Base-by-base conservation (phyloP, 2,329 filamentous ascomycete species). In the Aspergillus calidoustus region DNA sequence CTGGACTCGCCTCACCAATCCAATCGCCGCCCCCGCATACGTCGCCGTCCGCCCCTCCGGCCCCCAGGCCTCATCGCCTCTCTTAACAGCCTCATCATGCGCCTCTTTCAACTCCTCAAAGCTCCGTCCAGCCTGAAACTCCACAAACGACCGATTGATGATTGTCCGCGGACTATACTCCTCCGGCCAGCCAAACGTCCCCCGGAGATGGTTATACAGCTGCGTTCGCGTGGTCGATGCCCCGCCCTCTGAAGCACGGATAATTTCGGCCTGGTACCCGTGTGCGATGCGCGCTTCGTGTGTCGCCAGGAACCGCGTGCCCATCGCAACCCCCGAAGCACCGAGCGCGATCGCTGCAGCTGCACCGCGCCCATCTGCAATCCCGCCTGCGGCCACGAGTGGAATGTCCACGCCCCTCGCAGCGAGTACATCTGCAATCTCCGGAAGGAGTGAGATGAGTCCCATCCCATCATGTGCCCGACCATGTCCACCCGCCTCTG, bases 291-390 rank as follows among this genome's bases (percentile, higher is more conserved):
- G 77, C 3, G 83, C 81, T 68, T 87, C 85, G 0, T 66, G 71
- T 0, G 79, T 66, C 3, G 87, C 86, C 0, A 91, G 79, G 59
- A 89, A 87, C 15, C 87, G 80, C 1, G 89, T 91, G 0, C 89
- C 89, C 79, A 91, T 80, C 0, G 81, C 86, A 0, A 83, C 80
- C 0, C 85, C 89, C 0, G 78, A 74, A 0, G 85, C 84, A 0
- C 86, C 85, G 0, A 87, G 76, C 2, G 78, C 75, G 7, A 86
- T 69, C 0, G 81, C 82, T 0, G 84, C 83, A 3, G 81, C 79
- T 0, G 79, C 77, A 0, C 84, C 84, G 3, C 83, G 74, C 0
- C 81, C 83, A 60, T 87, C 84, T 0, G 79, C 77, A 49, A 87
- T 82, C 0, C 84, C 84, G 2, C 84, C 84, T 0, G 84, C 83